Evolutionary conservation across 495 filamentous ascomycete genomes (phyloP).

Genomic region (Lasiosphaeria miniovina): DNA sequence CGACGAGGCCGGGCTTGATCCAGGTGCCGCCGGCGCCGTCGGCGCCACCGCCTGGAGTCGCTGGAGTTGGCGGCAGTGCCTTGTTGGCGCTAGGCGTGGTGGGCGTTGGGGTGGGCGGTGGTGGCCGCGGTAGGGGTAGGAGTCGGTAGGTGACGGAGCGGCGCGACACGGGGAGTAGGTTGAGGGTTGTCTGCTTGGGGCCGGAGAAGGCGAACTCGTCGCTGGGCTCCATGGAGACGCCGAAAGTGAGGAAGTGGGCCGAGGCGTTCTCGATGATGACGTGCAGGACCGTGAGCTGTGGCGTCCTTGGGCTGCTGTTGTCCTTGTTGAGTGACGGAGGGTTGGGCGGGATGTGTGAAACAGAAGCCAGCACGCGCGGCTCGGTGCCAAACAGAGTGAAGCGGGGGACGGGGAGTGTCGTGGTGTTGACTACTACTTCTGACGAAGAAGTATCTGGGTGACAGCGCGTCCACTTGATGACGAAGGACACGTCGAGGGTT

Average conservation of each 20-base stretch:
- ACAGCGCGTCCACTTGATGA: slow-evolving; percentile 69
- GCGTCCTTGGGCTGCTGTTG: slow-evolving; percentile 5
- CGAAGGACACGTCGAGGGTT: slow-evolving; percentile 69
- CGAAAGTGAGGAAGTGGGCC: slow-evolving; percentile 89
- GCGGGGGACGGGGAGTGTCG: slow-evolving; percentile 67
- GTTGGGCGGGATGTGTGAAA: slow-evolving; percentile 39
- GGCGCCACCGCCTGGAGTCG: not conserved
- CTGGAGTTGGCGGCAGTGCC: not conserved
- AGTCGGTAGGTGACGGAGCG: slow-evolving; percentile 67
- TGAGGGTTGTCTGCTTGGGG: slow-evolving; percentile 70
- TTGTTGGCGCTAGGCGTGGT: not conserved
- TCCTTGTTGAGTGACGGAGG: not conserved
- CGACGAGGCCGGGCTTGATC: slow-evolving; percentile 69
- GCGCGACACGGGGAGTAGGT: slow-evolving; percentile 75
- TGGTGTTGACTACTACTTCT: slow-evolving; percentile 42
- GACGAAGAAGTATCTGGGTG: not conserved
- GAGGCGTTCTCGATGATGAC: slow-evolving; percentile 93
- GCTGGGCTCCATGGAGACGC: slow-evolving; percentile 83
- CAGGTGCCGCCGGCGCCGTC: slow-evolving; percentile 47
- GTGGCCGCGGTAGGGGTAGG: slow-evolving; percentile 42
- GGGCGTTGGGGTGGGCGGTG: not conserved
- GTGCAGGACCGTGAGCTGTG: slow-evolving; percentile 37
- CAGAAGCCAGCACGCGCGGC: slow-evolving; percentile 77
- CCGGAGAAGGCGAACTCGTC: slow-evolving; percentile 94
- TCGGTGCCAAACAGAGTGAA: slow-evolving; percentile 77